Conservation (phyloP, 495 filamentous ascomycete species). For the Rostrohypoxylon terebratum region DNA sequence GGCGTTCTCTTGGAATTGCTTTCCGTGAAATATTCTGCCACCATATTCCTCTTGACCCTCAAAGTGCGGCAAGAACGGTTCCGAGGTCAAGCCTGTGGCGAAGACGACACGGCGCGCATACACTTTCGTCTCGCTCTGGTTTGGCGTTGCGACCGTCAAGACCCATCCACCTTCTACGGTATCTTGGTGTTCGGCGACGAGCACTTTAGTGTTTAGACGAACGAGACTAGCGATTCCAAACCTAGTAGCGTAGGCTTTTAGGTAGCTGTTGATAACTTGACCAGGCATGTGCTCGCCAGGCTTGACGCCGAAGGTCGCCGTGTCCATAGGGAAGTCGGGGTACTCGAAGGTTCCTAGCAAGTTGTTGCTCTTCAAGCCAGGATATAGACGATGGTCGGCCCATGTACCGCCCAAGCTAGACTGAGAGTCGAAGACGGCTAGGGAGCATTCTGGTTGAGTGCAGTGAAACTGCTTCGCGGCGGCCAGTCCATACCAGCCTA, state of each 20-base stretch:
- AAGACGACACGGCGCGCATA: conserved; percentile 45
- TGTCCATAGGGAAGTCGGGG: conserved; percentile 78
- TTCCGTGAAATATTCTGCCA: conserved; percentile 71
- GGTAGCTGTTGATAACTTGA: conserved; percentile 69
- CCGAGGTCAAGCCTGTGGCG: conserved; percentile 49
- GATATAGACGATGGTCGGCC: conserved; percentile 72
- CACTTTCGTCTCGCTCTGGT: conserved; percentile 37
- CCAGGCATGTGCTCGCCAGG: conserved; percentile 75
- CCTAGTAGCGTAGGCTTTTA: conserved; percentile 67
- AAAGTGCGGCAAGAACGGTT: conserved; percentile 48
- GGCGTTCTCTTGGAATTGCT: conserved; percentile 58
- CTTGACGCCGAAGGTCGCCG: conserved; percentile 66
- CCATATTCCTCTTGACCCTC: conserved; percentile 49
- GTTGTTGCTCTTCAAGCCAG: conserved; percentile 72
- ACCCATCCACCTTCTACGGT: conserved; percentile 50
- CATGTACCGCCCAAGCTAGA: conserved; percentile 74
- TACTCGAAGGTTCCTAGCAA: conserved; percentile 73
- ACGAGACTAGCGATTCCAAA: conserved; percentile 66
- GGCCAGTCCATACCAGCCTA: conserved; percentile 58
- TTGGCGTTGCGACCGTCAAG: conserved; percentile 45
- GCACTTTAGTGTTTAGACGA: conserved; percentile 65
- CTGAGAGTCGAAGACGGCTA: conserved; percentile 56
- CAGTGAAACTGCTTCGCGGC: conserved; percentile 57
- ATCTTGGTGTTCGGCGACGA: conserved; percentile 59
- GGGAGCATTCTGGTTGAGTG: conserved; percentile 52